Conservation (phyloP, 441 rosid species). For the Pelargonium citronellum region DNA sequence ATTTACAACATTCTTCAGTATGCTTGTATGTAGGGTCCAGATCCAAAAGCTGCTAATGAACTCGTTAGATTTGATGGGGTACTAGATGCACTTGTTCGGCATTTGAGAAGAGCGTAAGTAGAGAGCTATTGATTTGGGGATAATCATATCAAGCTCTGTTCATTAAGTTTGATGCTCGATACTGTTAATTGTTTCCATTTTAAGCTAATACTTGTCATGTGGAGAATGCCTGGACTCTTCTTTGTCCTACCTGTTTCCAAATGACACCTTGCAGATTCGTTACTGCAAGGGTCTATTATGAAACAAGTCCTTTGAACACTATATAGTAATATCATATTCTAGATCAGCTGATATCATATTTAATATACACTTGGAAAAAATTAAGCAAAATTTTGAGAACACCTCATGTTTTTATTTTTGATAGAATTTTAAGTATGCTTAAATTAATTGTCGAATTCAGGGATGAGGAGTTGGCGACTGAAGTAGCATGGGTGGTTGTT, state of each 20-base stretch:
- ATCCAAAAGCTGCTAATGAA: slow-evolving; percentile 74
- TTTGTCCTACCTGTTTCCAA: neutral
- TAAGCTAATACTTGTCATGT: neutral
- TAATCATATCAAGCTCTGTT: neutral
- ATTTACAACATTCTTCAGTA: slow-evolving; percentile 28
- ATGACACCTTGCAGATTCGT: neutral
- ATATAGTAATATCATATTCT: slow-evolving; percentile 1
- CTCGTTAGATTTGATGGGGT: slow-evolving; percentile 72
- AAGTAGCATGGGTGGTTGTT: slow-evolving; percentile 93
- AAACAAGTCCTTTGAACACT: slow-evolving; percentile 1
- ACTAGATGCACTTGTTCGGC: slow-evolving; percentile 70
- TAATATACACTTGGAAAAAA: neutral
- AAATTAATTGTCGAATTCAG: slow-evolving; percentile 35
- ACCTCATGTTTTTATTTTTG: neutral
- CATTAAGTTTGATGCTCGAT: neutral
- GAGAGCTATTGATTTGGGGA: slow-evolving; percentile 18
- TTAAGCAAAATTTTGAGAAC: neutral
- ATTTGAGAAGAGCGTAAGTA: slow-evolving; percentile 72
- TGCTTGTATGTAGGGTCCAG: slow-evolving; percentile 69
- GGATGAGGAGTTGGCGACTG: slow-evolving; percentile 85
- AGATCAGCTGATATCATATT: neutral
- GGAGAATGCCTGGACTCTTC: neutral
- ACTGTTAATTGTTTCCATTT: neutral
- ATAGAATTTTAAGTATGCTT: neutral
- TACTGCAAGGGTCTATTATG: neutral